Evolutionary conservation across 1,284 basidiomycete species (phyloP).

Genomic region (Coniferiporia weirii): DNA sequence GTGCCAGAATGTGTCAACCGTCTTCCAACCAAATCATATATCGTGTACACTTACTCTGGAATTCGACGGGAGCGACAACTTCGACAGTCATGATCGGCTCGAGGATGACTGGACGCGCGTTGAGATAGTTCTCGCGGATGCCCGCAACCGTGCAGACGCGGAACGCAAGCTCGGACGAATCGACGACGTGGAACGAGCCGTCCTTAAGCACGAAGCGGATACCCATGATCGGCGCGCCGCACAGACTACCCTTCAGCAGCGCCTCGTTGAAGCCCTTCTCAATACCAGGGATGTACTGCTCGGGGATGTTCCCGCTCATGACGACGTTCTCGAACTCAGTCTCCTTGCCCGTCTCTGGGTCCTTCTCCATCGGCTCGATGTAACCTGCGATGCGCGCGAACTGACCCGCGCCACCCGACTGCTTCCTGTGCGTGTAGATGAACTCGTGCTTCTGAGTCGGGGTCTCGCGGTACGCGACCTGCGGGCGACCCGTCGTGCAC

Average conservation of each 20-base stretch:
- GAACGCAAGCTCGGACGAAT: constrained; percentile 97
- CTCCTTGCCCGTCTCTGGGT: constrained; percentile 81
- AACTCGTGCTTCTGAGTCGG: constrained; percentile 82
- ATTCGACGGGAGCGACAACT: constrained; percentile 93
- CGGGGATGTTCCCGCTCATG: constrained; percentile 90
- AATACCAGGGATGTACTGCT: constrained; percentile 89
- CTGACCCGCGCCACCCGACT: constrained; percentile 96
- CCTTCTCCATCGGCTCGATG: constrained; percentile 87
- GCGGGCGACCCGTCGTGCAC: constrained; percentile 92
- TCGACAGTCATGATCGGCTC: constrained; percentile 99
- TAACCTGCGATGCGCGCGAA: constrained; percentile 91
- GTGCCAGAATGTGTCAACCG: constrained; percentile 4
- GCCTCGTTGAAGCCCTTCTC: constrained; percentile 98
- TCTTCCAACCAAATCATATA: neutral
- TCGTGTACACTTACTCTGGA: constrained; percentile 67
- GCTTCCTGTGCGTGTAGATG: constrained; percentile 97
- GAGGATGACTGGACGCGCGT: constrained; percentile 77
- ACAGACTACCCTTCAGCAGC: constrained; percentile 85
- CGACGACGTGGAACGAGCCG: constrained; percentile 90
- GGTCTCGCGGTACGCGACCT: constrained; percentile 96
- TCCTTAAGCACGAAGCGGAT: constrained; percentile 89
- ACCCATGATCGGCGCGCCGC: constrained; percentile 86
- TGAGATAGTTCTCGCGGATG: constrained; percentile 86
- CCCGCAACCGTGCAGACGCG: constrained; percentile 86
- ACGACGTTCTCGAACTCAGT: constrained; percentile 85